phyloP scores from a whole-genome alignment of 306 rosid species.

The Astragalus glycyphyllos region DNA sequence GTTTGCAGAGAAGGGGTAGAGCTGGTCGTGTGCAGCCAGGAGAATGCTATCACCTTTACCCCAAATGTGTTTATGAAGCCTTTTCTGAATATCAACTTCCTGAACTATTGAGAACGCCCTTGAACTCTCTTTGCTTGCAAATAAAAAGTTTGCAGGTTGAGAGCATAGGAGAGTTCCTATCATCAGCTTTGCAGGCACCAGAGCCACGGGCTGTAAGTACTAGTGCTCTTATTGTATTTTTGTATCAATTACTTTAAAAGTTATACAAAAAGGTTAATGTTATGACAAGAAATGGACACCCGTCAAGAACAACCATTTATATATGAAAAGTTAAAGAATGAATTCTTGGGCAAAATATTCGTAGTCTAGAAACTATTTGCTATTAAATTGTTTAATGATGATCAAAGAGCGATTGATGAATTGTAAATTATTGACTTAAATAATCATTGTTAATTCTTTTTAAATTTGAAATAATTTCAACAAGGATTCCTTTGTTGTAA shows the following conservation, averaged over 20 bases:
- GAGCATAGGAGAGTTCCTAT: slow-evolving; percentile 91
- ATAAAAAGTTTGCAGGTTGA: slow-evolving; percentile 95
- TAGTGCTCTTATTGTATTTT: slow-evolving; percentile 25
- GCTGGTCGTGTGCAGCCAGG: slow-evolving; percentile 99
- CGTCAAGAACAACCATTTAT: slow-evolving; percentile 5
- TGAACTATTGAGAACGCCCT: slow-evolving; percentile 93
- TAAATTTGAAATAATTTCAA: slow-evolving; percentile 20
- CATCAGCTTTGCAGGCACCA: slow-evolving; percentile 95
- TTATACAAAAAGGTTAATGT: slow-evolving; percentile 28
- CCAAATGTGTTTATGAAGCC: slow-evolving; percentile 83
- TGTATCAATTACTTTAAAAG: slow-evolving; percentile 1
- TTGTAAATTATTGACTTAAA: slow-evolving; percentile 11
- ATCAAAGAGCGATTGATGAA: slow-evolving; percentile 4
- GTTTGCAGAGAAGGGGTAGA: slow-evolving; percentile 93
- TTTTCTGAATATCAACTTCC: slow-evolving; percentile 97
- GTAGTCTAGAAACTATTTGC: slow-evolving; percentile 15
- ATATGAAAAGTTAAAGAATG: background rate
- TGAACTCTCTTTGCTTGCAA: slow-evolving; percentile 97
- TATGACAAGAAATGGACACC: background rate
- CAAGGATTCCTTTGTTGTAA: slow-evolving; percentile 12
- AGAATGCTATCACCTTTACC: slow-evolving; percentile 94
- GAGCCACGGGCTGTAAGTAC: slow-evolving; percentile 76
- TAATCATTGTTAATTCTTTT: slow-evolving; percentile 16
- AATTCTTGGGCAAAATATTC: slow-evolving; percentile 9
- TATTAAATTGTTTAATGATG: background rate